Base-by-base conservation (phyloP, 225 moss, liverwort and hornwort genomes). In the Marchantia polymorpha region DNA sequence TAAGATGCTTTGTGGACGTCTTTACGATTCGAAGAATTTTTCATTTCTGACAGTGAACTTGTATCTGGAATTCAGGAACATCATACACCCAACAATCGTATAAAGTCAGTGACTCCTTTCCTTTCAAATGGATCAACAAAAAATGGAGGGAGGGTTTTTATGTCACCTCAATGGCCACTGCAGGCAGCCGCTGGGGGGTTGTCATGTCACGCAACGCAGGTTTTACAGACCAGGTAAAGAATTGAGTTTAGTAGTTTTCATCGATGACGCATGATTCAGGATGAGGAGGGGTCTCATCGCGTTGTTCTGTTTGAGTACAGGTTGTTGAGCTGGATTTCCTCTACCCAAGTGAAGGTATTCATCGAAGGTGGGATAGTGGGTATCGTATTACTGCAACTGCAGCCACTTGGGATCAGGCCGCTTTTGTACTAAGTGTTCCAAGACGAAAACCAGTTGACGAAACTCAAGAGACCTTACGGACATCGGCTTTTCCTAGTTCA, bases 151-250 rank as follows among this genome's bases (percentile, higher is more conserved):
- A 99, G 81, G 97, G 97, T 5, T 99, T 99, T 53, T 94, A 88
- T 60, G 97, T 99, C 4, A 99, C 97, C 7, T 99, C 97, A 7
- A 99, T 99, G 97, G 97, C 97, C 12, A 94, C 97, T 71, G 97
- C 97, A n/a, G 97, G 97, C 9, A 94, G 94, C 52, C 92, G 97
- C 12, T 99, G 97, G 94, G 94, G 94, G 59, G 97, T 99, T 64
- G 97, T 99, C 19, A 99, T 99, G 97, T 99, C 97, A 25, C 91
- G 97, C 1, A 99, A 99, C 77, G 97, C 97, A 78, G 97, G 97
- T 23, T 99, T 92, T 69, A 90, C 93, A 17, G 97, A 99, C 76
- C 97, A 99, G 93, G 96, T 94, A 73, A n/a, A 10, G 15, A 12
- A 27, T 20, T 39, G 11, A 20, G 81, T 51, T 48, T 23, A n/a